Base-by-base conservation (phyloP, 2,329 filamentous ascomycete genomes). In the Pezizomycotina sp. region DNA sequence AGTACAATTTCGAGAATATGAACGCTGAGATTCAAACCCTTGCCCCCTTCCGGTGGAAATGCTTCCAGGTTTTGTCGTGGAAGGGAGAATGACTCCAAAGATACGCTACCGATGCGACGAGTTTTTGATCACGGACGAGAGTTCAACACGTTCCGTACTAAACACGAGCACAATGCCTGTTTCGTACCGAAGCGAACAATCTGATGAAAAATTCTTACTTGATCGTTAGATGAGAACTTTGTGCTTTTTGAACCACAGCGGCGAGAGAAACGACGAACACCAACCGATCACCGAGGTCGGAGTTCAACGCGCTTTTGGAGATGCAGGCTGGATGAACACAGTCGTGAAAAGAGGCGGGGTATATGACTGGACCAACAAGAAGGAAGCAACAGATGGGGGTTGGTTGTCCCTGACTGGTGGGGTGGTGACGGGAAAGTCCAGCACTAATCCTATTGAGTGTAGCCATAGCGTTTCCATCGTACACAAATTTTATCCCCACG, bases 1-100 rank as follows among this genome's bases (percentile, higher is more conserved):
- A 46, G 2, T 50, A 60, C 28, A 69, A 69, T 44, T 62, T 53
- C 50, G 66, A 70, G 48, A 61, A 65, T 41, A 66, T 65, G 62
- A 56, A 53, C 23, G 46, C 36, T 8, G 48, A 41, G 3, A 56
- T 69, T 4, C 36, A 47, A 9, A 26, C 46, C 24, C 51, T 70
- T 7, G 48, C 51, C 3, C 65, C 65, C 2, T 66, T 65, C 40
- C 60, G 66, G 0, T 70, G 65, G 65, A 69, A 69, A 47, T 59
- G 56, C 15, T 71, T 70, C 48, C 66, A 69, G 46, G 60, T 62
- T 4, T 70, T n/a, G 55, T 63, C 5, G 63, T 69, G 2, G 55
- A 52, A n/a, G 66, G 2, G 65, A 70, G 51, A 69, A 69, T 46
- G 65, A 68, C 31, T 56, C 55, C 5, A 52, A 54, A 2, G 47